Evolutionary conservation across 495 filamentous ascomycete genomes (phyloP), one percentile per base, ranked within the genome.

Genomic region (Aspergillus indologenus): DNA sequence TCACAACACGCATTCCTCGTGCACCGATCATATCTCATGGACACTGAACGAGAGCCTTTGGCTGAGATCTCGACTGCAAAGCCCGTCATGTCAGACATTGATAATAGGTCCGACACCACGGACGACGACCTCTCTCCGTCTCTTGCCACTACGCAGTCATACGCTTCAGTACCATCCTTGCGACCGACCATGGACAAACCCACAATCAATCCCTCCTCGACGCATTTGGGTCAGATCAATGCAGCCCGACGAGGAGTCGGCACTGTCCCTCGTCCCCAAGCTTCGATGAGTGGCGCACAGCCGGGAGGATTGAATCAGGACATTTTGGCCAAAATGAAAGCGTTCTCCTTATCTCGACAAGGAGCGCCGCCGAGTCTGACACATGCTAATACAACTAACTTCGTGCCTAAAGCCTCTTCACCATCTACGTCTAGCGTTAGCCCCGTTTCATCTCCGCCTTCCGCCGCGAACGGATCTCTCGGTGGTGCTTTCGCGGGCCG

Each of bases 271-370:
- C 71, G 78, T n/a, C 75, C 72, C 3, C 74, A 77, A 12, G 65
- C 76, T 11, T 81, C 83, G 11, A 77, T 86, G 66, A 83, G 85
- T 43, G 80, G 78, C 50, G 77, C 80, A 46, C 77, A 77, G 46
- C 71, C 71, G 6, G 80, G 80, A 53, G 79, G 81, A 26, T 73
- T 94, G 20, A 88, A 90, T 44, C 85, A 88, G 69, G 91, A 95
- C 60, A 84, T 97, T 59, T 83, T 89, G 75, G 89, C 86, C 40
- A 92, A 87, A 64, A 87, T 93, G 79, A 85, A 84, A 62, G 89
- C 88, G 2, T 90, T 92, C 54, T 86, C 89, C 55, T 67, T 89
- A 15, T 88, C 82, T 58, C 74, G 84, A 59, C 85, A 84, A 67
- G 82, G 82, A 50, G 75, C 76, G 22, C 81, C 81, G 40, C 75